Conservation (phyloP, 306 rosid species). For the Pterocarpus santalinus region DNA sequence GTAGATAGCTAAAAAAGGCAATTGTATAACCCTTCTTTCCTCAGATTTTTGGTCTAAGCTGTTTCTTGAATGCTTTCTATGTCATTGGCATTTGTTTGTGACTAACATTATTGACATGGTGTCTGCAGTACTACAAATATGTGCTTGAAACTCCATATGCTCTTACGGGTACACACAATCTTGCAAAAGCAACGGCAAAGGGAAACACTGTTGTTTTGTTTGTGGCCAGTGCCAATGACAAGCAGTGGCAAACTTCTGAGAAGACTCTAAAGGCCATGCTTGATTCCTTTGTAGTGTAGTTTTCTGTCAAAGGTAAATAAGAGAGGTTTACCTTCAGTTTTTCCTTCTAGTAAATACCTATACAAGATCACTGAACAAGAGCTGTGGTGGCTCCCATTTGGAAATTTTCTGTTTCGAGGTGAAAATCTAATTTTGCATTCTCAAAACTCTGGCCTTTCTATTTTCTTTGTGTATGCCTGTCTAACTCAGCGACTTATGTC, state of each 20-base stretch:
- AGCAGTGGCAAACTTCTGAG: slow-evolving; percentile 86
- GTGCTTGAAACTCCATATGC: slow-evolving; percentile 92
- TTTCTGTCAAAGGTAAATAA: slow-evolving; percentile 48
- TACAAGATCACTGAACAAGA: slow-evolving; percentile 39
- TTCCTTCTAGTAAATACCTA: slow-evolving; percentile 40
- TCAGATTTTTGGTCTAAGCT: not conserved
- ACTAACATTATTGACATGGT: slow-evolving; percentile 36
- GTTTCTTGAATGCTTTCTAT: not conserved
- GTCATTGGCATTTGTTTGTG: not conserved
- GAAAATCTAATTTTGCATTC: slow-evolving; percentile 20
- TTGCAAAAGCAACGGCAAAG: slow-evolving; percentile 97
- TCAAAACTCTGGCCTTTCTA: slow-evolving; percentile 10
- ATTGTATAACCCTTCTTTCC: too few species aligned
- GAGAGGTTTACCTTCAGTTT: slow-evolving; percentile 27
- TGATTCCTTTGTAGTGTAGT: slow-evolving; percentile 83
- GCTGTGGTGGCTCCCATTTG: slow-evolving; percentile 21
- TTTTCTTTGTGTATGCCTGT: slow-evolving; percentile 38
- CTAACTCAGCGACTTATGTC: slow-evolving; percentile 26
- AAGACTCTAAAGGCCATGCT: slow-evolving; percentile 82
- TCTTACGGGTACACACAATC: slow-evolving; percentile 92
- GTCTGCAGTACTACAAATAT: slow-evolving; percentile 83
- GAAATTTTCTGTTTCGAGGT: slow-evolving; percentile 20
- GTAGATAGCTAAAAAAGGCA: not conserved
- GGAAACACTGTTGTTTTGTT: slow-evolving; percentile 91
- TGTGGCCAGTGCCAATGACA: slow-evolving; percentile 92